Base-by-base conservation (phyloP, 2,329 filamentous ascomycete genomes). In the Colletotrichum tofieldiae region DNA sequence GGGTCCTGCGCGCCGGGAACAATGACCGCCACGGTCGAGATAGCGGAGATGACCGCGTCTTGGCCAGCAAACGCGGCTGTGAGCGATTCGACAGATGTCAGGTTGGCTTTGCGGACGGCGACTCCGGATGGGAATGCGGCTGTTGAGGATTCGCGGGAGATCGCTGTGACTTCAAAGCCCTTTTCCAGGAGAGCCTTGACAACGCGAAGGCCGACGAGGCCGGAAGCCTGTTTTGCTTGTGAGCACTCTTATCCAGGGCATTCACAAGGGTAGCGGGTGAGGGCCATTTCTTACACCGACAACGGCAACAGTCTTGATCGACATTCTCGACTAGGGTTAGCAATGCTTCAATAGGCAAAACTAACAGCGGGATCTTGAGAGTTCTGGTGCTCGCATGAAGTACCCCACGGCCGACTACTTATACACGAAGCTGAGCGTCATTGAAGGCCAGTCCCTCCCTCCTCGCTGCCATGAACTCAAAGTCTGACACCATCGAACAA, bases 1-100 rank as follows among this genome's bases (percentile, higher is more conserved):
- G 81, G 82, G 47, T 81, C 79, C 74, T 90, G 88, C 23, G 80
- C 78, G 73, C 89, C 87, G 41, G 59, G 64, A 7, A 71, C 63
- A 23, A 71, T 58, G 5, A 76, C 71, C 4, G 65, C 73, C 5
- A 72, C 54, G 8, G 86, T 77, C 18, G 82, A 84, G 43, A 89
- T 81, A 1, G 84, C 80, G 18, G 84, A 85, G 51, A 90, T 74
- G n/a, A 75, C 73, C 1, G 74, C 74, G 35, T 76, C 74, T 35
- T 75, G 74, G 23, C 73, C 75, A 5, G 49, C 58, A 14, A 75
- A 69, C 5, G 73, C 72, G 23, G 63, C 47, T 4, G 63, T 73
- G 41, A 76, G 58, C 0, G 71, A 73, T 7, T 43, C 60, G 16
- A 71, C 55, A 4, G 68, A 71, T 7, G 55, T 9, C 2, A 71